phyloP scores from a whole-genome alignment of 352 stramenopile genomes.

The Pythium chondricola region DNA sequence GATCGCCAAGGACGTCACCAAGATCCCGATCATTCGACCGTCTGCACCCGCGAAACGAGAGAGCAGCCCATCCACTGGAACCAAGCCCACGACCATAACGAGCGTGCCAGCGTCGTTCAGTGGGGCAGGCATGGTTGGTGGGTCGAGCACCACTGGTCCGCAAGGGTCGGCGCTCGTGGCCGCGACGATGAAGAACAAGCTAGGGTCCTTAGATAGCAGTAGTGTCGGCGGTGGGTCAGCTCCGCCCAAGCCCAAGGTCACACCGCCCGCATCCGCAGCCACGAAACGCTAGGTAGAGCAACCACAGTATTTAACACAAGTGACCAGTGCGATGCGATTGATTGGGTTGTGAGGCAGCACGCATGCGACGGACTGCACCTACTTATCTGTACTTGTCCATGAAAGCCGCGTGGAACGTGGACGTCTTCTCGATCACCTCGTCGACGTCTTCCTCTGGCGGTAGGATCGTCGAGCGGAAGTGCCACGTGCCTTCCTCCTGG shows the following conservation, averaged over 20 bases:
- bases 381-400: conserved; percentile 93
- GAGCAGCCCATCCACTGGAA: conserved; percentile 44
- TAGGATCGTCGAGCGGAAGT: conserved; percentile 99
- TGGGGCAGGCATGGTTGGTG: too few species aligned
- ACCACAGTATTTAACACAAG: conserved; percentile 6
- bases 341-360: too few species aligned
- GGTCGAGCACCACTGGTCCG: conserved; percentile 6
- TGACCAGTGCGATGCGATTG: too few species aligned
- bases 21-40: conserved; percentile 70
- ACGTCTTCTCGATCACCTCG: conserved; percentile 92
- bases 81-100: conserved; percentile 25
- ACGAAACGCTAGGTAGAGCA: conserved; percentile 18
- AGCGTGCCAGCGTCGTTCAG: conserved; percentile 1
- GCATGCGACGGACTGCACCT: too few species aligned
- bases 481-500: conserved; percentile 94
- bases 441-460: conserved; percentile 95
- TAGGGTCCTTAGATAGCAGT: conserved; percentile 30
- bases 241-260: conserved; percentile 30
- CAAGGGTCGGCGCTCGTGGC: conserved; percentile 20
- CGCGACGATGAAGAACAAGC: conserved; percentile 28
- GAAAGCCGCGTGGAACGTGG: conserved; percentile 94
- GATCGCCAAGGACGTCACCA: conserved; percentile 57
- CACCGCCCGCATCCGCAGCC: conserved; percentile 20
- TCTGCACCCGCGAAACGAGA: conserved; percentile 64
- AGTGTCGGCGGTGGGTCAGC: conserved; percentile 5